Evolutionary conservation across 352 stramenopile genomes (phyloP), one percentile per base, ranked within the genome.

Genomic region (Salisapilia sapeloensis): DNA sequence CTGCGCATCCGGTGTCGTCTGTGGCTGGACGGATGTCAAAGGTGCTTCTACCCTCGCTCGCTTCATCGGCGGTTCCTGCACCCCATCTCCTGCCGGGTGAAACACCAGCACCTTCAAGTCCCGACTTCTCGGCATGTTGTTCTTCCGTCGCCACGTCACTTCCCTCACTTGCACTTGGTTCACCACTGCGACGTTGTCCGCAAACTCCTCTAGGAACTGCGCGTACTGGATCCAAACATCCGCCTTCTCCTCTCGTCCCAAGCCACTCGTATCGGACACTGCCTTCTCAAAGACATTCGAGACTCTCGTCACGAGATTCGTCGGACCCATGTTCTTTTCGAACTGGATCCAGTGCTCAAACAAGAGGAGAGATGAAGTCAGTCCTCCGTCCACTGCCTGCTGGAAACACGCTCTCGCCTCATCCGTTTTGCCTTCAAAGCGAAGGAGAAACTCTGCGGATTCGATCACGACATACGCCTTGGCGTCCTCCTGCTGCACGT

Each of bases 151-250:
- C 70, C 70, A 85, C 6, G 48, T 54, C 26, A 72, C 43, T 27
- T 85, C 70, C 12, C 42, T 57, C 18, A 53, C 54, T 26, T 65
- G 40, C 6, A 74, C 39, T 38, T 57, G 46, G n/a, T 66, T 65
- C n/a, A 82, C 49, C 32, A 55, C 30, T 26, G 53, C 44, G 16
- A 74, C 34, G 23, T 35, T 57, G 29, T 35, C 39, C 13, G 46
- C 53, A 33, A 76, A 69, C 43, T 52, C 67, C 38, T 74, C 64
- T 45, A 81, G 46, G 18, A 85, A 85, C 5, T 85, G 65, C 10
- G 51, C 60, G 35, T 85, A 82, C 38, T 82, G 63, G 30, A 81
- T 64, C 70, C 70, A 85, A 37, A 85, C 26, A 37, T 85, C 70
- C 33, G 71, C 82, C 40, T 85, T 85, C 45, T 82, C 70, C 23